Conservation (phyloP, 192 early-diverging fungal species). For the Borealophlyctis nickersoniae region DNA sequence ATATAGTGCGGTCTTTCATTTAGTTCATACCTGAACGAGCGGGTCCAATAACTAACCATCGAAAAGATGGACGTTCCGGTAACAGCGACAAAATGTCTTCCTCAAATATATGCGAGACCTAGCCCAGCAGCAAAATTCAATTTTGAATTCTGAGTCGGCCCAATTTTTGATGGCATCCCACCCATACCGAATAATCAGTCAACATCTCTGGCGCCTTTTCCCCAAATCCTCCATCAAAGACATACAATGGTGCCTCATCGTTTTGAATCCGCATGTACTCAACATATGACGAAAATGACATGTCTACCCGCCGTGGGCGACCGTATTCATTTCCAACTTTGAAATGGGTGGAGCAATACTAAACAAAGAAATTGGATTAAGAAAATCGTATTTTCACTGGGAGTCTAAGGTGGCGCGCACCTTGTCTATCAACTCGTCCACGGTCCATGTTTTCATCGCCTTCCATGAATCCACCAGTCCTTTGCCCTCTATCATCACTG, state of each 20-base stretch:
- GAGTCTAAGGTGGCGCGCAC: constrained; percentile 7
- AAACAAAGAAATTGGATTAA: neutral
- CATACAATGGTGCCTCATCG: constrained; percentile 33
- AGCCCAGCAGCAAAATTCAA: too few relatives aligned
- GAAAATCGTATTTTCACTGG: constrained; percentile 2
- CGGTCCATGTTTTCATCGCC: constrained; percentile 14
- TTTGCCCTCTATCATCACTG: constrained; percentile 13
- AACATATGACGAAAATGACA: constrained; percentile 25
- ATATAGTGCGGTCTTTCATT: neutral
- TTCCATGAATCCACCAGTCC: constrained; percentile 2
- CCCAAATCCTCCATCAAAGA: constrained; percentile 28
- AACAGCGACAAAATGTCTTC: constrained; percentile 26
- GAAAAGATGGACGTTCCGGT: constrained; percentile 18
- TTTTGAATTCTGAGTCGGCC: too few relatives aligned
- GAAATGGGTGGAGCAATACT: constrained; percentile 18
- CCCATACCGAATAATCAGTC: constrained; percentile 16
- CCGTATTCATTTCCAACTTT: constrained; percentile 25
- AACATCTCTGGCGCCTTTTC: constrained; percentile 22
- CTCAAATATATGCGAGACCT: constrained; percentile 27
- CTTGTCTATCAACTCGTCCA: constrained; percentile 12
- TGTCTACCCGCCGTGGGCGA: constrained; percentile 18
- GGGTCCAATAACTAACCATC: constrained; percentile 35
- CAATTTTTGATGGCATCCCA: too few relatives aligned
- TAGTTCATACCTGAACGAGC: constrained; percentile 13
- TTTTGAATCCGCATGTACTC: constrained; percentile 24